Conservation (phyloP, 2,329 filamentous ascomycete genomes). For the Paecilomyces dactylethromorphus region DNA sequence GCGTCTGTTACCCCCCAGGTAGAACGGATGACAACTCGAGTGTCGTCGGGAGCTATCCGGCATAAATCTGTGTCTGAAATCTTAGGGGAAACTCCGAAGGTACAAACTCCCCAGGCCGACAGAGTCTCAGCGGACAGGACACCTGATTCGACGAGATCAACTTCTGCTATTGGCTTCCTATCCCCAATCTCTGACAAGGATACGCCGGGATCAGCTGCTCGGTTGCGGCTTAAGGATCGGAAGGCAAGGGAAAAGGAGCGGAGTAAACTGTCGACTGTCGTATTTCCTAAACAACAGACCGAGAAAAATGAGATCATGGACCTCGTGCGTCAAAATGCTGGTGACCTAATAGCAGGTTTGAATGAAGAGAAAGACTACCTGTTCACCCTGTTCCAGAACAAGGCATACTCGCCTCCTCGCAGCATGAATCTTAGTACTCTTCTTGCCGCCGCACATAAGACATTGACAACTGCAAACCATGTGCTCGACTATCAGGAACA, state of each 20-base stretch:
- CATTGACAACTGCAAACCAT: slow-evolving; percentile 76
- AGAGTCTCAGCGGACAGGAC: slow-evolving; percentile 22
- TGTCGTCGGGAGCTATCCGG: slow-evolving; percentile 63
- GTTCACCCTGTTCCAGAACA: slow-evolving; percentile 57
- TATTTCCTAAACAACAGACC: slow-evolving; percentile 64
- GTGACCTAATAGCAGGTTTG: slow-evolving; percentile 38
- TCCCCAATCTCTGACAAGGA: slow-evolving; percentile 11
- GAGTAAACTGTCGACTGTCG: slow-evolving; percentile 64
- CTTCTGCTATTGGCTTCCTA: slow-evolving; percentile 12
- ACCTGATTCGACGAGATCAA: slow-evolving; percentile 18
- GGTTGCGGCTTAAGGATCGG: slow-evolving; percentile 40
- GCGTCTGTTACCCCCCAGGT: slow-evolving; percentile 27
- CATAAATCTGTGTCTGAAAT: slow-evolving; percentile 70
- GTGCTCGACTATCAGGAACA: slow-evolving; percentile 77
- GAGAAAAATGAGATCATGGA: slow-evolving; percentile 40
- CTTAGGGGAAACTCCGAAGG: slow-evolving; percentile 51
- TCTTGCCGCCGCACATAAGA: slow-evolving; percentile 79
- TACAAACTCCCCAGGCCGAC: slow-evolving; percentile 19
- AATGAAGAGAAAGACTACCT: slow-evolving; percentile 53
- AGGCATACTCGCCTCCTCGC: slow-evolving; percentile 49
- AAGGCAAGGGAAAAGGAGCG: slow-evolving; percentile 53
- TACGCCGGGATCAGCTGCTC: slow-evolving; percentile 26
- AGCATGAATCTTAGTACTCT: slow-evolving; percentile 59
- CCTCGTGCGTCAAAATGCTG: slow-evolving; percentile 38
- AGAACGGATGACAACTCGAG: slow-evolving; percentile 60